These are phyloP conservation scores for Botrytis fabae DNA, from an alignment of 2,329 filamentous ascomycete species.

Conservation along the genomic window DNA sequence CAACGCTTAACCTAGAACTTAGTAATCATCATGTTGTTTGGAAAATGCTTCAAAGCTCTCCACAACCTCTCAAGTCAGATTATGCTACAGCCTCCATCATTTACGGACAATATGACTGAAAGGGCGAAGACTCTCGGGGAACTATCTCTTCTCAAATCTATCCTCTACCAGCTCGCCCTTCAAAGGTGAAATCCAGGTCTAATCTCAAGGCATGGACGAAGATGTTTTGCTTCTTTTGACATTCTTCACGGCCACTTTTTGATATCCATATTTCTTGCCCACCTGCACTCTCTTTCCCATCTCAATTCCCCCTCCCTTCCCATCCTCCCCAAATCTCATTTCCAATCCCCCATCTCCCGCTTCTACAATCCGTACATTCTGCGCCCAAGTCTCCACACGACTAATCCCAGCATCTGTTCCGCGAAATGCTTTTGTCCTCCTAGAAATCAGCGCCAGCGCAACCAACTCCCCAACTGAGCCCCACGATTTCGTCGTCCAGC, in stretches of 20 bases:
- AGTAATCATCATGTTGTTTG: background rate
- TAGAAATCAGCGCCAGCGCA: background rate
- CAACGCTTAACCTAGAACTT: background rate
- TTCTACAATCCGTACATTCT: background rate
- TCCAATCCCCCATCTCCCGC: background rate
- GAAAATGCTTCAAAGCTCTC: accelerated
- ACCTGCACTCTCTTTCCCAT: background rate
- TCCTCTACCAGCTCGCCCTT: background rate
- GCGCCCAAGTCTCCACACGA: background rate
- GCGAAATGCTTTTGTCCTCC: background rate
- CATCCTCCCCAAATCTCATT: background rate
- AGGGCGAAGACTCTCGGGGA: background rate
- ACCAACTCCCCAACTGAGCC: background rate
- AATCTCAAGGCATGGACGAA: background rate
- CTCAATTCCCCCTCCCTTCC: background rate
- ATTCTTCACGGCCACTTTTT: background rate
- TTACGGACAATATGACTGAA: background rate
- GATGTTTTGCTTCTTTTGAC: background rate
- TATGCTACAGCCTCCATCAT: no score
- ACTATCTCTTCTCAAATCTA: background rate
- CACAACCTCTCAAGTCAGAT: background rate
- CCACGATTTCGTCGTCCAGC: background rate
- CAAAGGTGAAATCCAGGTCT: accelerated
- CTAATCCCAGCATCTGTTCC: background rate
- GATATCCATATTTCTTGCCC: background rate